Conservation (phyloP, 2,329 filamentous ascomycete species). For the Penicillium hesseltinei region DNA sequence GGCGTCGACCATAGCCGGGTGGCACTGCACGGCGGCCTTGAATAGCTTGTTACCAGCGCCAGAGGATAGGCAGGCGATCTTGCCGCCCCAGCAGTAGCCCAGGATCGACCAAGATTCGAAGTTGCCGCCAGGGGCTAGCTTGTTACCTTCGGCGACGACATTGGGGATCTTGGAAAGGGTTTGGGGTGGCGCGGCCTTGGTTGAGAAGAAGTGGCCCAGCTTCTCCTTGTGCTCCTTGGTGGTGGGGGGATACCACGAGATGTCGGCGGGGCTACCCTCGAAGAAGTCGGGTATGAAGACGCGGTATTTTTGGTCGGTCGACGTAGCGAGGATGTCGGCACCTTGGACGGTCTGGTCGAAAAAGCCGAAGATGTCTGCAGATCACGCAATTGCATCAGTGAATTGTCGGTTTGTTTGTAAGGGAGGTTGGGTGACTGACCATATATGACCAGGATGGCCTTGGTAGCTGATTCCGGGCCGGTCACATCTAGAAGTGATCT, state of each 20-base stretch:
- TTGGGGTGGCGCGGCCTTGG: slow-evolving; percentile 57
- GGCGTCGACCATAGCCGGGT: slow-evolving; percentile 61
- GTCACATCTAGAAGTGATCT: slow-evolving; percentile 49
- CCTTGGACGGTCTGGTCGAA: slow-evolving; percentile 63
- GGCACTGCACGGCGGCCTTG: slow-evolving; percentile 56
- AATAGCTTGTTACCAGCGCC: slow-evolving; percentile 51
- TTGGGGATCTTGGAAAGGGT: slow-evolving; percentile 56
- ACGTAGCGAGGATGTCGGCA: slow-evolving; percentile 60
- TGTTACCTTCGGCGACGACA: slow-evolving; percentile 55
- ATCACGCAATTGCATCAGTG: not conserved
- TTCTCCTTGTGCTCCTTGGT: slow-evolving; percentile 61
- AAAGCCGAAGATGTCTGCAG: slow-evolving; percentile 62
- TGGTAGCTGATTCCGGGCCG: slow-evolving; percentile 55
- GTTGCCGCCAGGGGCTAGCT: slow-evolving; percentile 37
- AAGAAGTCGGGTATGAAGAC: slow-evolving; percentile 95
- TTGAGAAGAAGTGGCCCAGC: slow-evolving; percentile 59
- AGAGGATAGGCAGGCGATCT: slow-evolving; percentile 57
- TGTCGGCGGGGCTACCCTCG: slow-evolving; percentile 67
- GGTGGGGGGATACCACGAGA: slow-evolving; percentile 60
- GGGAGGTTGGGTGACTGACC: slow-evolving; percentile 28
- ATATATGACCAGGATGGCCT: slow-evolving; percentile 58
- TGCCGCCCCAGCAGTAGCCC: slow-evolving; percentile 61
- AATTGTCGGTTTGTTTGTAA: not conserved
- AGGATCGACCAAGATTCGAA: slow-evolving; percentile 59
- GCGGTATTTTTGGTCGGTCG: slow-evolving; percentile 67